Evolutionary conservation across 2,329 filamentous ascomycete genomes (phyloP).

Genomic region (Penicillium capsulatum): DNA sequence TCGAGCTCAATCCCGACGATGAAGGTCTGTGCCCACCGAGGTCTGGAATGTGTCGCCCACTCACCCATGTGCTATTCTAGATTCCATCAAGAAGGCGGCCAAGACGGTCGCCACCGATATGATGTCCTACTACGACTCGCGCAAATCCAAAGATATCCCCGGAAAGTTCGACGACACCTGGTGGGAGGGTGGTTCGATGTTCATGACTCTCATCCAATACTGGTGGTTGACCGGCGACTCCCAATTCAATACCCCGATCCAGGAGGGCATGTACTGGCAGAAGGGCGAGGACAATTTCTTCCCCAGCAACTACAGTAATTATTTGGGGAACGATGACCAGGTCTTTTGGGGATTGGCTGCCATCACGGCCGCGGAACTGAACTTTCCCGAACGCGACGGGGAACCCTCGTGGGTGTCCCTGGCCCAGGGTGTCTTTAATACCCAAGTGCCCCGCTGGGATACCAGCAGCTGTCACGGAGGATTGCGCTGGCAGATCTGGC

Average conservation of each 20-base stretch:
- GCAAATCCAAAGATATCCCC: slow-evolving; percentile 37
- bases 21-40: slow-evolving; percentile 10
- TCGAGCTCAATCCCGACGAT: slow-evolving; percentile 18
- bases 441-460: slow-evolving; percentile 70
- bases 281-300: slow-evolving; percentile 73
- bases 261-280: slow-evolving; percentile 68
- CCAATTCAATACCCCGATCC: slow-evolving; percentile 64
- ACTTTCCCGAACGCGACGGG: slow-evolving; percentile 65
- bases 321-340: slow-evolving; percentile 55
- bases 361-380: slow-evolving; percentile 72
- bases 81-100: slow-evolving; percentile 34
- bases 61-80: slow-evolving; percentile 14
- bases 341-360: slow-evolving; percentile 83
- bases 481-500: slow-evolving; percentile 80
- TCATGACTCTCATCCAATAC: slow-evolving; percentile 69
- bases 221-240: slow-evolving; percentile 77
- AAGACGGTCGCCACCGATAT: slow-evolving; percentile 37
- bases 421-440: slow-evolving; percentile 75
- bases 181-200: slow-evolving; percentile 72
- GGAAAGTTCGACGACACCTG: slow-evolving; percentile 39
- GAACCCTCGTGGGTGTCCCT: slow-evolving; percentile 72
- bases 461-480: slow-evolving; percentile 64
- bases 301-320: slow-evolving; percentile 54
- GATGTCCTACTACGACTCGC: slow-evolving; percentile 38
- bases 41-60: slow-evolving; percentile 2